These are phyloP conservation scores for Monosiga brevicollis DNA, from an alignment of 78 protist species.

Conservation along the genomic window DNA sequence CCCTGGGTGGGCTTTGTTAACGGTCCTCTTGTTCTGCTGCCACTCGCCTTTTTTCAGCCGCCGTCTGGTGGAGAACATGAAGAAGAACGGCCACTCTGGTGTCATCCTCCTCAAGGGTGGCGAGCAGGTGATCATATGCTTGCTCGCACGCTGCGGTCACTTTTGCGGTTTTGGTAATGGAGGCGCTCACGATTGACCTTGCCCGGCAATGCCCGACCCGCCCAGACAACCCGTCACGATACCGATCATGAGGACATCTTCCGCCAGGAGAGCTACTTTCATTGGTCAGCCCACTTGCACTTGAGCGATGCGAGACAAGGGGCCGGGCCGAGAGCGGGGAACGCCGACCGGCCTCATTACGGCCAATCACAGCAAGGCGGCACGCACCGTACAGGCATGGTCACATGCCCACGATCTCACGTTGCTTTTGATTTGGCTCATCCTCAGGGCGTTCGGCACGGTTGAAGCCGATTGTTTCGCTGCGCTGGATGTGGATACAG, in stretches of 20 bases:
- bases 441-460: constrained; percentile 4
- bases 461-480: constrained; percentile 10
- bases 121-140: too few relatives aligned
- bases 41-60: too few relatives aligned
- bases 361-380: neutral
- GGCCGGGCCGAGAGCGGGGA: neutral
- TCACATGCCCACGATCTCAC: too few relatives aligned
- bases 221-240: neutral
- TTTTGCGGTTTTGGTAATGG: too few relatives aligned
- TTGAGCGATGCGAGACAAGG: neutral
- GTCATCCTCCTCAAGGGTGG: too few relatives aligned
- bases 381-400: neutral
- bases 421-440: neutral
- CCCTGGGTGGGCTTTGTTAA: too few relatives aligned
- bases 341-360: neutral
- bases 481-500: neutral
- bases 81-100: too few relatives aligned
- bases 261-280: constrained; percentile 9
- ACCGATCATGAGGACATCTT: constrained; percentile 3
- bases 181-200: too few relatives aligned
- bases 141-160: too few relatives aligned
- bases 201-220: too few relatives aligned
- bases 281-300: neutral
- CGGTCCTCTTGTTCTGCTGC: too few relatives aligned
- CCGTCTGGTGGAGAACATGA: too few relatives aligned